Evolutionary conservation across 2,329 filamentous ascomycete species (phyloP), one percentile per base, ranked within the genome.

Genomic region (Venturia carpophila): DNA sequence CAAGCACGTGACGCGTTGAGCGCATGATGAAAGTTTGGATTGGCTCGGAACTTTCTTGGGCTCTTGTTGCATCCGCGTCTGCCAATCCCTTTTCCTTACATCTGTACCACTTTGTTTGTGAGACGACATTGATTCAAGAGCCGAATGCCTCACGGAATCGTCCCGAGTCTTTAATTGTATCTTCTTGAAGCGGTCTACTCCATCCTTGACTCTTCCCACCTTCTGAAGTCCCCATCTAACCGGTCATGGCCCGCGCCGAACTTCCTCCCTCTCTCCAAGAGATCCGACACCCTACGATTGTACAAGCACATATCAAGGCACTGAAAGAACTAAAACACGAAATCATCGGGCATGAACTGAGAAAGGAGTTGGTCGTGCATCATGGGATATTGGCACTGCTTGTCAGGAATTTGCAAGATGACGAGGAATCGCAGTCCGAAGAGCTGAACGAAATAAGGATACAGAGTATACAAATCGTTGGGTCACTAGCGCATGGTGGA

Each of bases 401-500:
- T 17, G 39, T 43, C 15, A 60, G 56, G 49, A 30, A 63, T 64
- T 43, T 71, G 65, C 34, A 13, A 13, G 60, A 60, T 10, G 56
- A 42, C 15, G 60, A 45, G 15, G 37, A 39, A 27, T 72, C 34
- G 69, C 27, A 37, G 27, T 34, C 27, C 34, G 15, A 72, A 55
- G 69, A 70, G 62, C 67, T 73, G 34, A 58, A 58, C 65, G 82
- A 84, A 56, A 81, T 87, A 60, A 84, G 86, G 69, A 79, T 94
- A 65, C 90, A 96, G 74, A 88, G 89, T n/a, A 83, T 92, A 47
- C 86, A 95, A 68, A 83, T 97, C n/a, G 79, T 96, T 43, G 87
- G 88, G 60, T 94, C 90, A 74, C 84, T 97, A 72, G 90, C 91
- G 66, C 87, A 89, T 77, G 92, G 92, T 92, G 92, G 93, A 6